Base-by-base conservation (phyloP, 495 filamentous ascomycete species). In the Melanomma pulvis-pyrius region DNA sequence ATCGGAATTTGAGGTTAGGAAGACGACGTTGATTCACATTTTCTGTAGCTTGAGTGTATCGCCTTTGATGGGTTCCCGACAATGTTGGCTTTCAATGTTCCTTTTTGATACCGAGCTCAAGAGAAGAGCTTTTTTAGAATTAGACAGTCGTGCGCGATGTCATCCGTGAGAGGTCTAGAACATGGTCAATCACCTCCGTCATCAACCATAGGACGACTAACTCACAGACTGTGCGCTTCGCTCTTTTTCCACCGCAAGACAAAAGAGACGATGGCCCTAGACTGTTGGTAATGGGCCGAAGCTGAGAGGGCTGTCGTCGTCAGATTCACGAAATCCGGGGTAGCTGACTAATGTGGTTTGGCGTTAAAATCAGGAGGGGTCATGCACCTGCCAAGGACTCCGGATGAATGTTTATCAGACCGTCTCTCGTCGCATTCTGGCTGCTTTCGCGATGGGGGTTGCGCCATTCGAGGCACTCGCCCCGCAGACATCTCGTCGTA, bases 241-340 rank as follows among this genome's bases (percentile, higher is more conserved):
- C 21, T 24, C 6, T 51, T 51, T 51, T 51, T 19, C 22, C n/a
- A 34, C n/a, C 29, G 53, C 17, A 21, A 21, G 29, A 6, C 24
- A 13, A 39, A 24, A 22, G 19, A 19, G 34, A 32, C 13, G 32
- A 12, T 39, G 32, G 25, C 29, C 17, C n/a, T 6, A 13, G 19
- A 15, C 29, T 13, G 30, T 57, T 57, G 30, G 53, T 57, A 57
- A 57, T 57, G 32, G 19, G 17, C 29, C 53, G 26, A 32, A n/a
- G 34, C 34, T 57, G 53, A 57, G 53, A 32, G 53, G 30, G 12
- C 11, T 51, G 22, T 19, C 8, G 48, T 51, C 21, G 48, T 51
- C 48, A 26, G 12, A 12, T 29, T 25, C 22, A 48, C 17, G 44
- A 51, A 51, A 29, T 19, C 48, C n/a, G 21, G 21, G 48, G 48